These are phyloP conservation scores for Cicer pinnatifidum DNA, from an alignment of 306 rosid genomes.

Conservation along the genomic window DNA sequence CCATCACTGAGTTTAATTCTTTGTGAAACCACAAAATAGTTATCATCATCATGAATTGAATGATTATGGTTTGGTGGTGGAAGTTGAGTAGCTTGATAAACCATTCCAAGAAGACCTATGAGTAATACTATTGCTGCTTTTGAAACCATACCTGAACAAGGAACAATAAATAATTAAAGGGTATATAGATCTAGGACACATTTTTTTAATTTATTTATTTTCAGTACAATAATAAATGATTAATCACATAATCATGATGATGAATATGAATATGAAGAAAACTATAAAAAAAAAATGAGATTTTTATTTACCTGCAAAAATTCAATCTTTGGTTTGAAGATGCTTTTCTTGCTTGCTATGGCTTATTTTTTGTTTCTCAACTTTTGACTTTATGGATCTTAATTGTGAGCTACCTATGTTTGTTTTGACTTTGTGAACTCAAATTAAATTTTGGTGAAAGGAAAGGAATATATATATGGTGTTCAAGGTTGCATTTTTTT, in stretches of 20 bases:
- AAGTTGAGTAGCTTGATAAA: conserved; percentile 65
- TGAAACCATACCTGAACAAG: conserved; percentile 57
- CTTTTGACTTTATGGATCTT: conserved; percentile 45
- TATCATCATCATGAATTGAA: conserved; percentile 23
- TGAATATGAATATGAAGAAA: conserved; percentile 16
- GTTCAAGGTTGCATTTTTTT: too few species aligned
- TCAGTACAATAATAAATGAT: conserved; percentile 28
- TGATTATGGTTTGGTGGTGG: conserved; percentile 54
- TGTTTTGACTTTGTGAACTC: conserved; percentile 12
- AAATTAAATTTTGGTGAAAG: background rate
- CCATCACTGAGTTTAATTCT: conserved; percentile 71
- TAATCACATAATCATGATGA: background rate
- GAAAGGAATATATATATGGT: background rate
- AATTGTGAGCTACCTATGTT: background rate
- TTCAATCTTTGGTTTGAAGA: conserved; percentile 3
- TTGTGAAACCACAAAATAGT: conserved; percentile 40
- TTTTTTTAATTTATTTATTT: background rate
- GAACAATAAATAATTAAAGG: conserved; percentile 16
- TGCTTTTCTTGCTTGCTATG: background rate
- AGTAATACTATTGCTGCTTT: conserved; percentile 57
- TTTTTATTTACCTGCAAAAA: conserved; percentile 48
- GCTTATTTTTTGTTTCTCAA: background rate
- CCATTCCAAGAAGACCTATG: conserved; percentile 76
- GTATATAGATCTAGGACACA: conserved; percentile 42
- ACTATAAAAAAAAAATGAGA: background rate